A percentile compares a stretch with the other conserved stretches of the same genome.
Conservation (phyloP, 2,329 filamentous ascomycete species). For the Pyricularia sp. region DNA sequence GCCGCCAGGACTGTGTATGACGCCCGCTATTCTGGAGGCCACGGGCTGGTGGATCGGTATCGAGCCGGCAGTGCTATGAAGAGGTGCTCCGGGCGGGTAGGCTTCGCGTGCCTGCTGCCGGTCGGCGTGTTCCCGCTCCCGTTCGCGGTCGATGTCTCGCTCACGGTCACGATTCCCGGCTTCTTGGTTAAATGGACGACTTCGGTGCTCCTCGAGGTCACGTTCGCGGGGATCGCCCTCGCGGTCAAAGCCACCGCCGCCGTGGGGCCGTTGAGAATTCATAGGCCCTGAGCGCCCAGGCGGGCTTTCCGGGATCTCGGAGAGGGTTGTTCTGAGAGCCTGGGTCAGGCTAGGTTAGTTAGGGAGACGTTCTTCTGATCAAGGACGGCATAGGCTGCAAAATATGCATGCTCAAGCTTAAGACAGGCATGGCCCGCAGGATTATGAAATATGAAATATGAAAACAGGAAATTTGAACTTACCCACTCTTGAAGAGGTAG, state of each 20-base stretch:
- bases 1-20: conserved; percentile 88
- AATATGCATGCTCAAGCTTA: not conserved
- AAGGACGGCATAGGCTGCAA: not conserved
- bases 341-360: not conserved
- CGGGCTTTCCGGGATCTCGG: not conserved
- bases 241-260: conserved; percentile 32
- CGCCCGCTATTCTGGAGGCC: conserved; percentile 67
- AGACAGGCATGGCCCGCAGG: not conserved
- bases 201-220: conserved; percentile 36
- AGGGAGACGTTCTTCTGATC: not conserved
- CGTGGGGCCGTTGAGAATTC: conserved; percentile 37
- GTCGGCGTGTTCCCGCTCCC: conserved; percentile 59
- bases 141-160: conserved; percentile 34
- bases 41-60: conserved; percentile 93
- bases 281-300: conserved; percentile 17
- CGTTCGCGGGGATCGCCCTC: conserved; percentile 36
- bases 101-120: conserved; percentile 45
- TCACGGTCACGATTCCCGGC: conserved; percentile 32
- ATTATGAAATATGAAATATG: not conserved
- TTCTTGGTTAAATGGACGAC: conserved; percentile 31
- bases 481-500: not conserved
- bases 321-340: not conserved
- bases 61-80: conserved; percentile 80
- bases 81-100: conserved; percentile 57
- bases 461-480: not conserved